phyloP scores from a whole-genome alignment of 352 stramenopile species.

The Phytopythium chamaehyphon region DNA sequence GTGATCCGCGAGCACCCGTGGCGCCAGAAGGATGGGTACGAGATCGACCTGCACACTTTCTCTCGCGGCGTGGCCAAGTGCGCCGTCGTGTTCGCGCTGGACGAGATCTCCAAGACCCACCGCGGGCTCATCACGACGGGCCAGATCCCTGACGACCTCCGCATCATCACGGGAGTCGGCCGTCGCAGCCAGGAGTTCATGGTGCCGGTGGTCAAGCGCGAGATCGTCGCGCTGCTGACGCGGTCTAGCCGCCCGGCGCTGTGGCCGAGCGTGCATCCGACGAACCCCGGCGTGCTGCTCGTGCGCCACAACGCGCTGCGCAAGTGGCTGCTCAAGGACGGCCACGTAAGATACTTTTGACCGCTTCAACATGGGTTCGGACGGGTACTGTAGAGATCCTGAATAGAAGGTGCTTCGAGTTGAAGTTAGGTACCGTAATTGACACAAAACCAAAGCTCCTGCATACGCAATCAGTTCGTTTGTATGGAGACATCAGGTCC shows the following conservation, averaged over 20 bases:
- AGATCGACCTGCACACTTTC: conserved; percentile 72
- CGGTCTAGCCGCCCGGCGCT: conserved; percentile 44
- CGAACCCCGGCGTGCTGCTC: conserved; percentile 54
- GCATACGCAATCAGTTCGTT: not conserved
- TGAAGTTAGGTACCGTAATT: not conserved
- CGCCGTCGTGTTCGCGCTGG: conserved; percentile 59
- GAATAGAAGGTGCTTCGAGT: too few species aligned
- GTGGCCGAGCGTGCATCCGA: conserved; percentile 46
- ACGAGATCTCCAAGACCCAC: conserved; percentile 30
- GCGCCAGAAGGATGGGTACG: conserved; percentile 50
- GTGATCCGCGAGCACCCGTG: conserved; percentile 41
- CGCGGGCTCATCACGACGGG: conserved; percentile 18
- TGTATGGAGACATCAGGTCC: not conserved
- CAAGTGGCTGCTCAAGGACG: conserved; percentile 52
- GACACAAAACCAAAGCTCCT: not conserved
- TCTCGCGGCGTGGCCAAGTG: conserved; percentile 62
- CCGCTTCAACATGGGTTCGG: too few species aligned
- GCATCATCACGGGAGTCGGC: conserved; percentile 71
- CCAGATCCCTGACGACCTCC: conserved; percentile 37
- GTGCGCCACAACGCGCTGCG: conserved; percentile 43
- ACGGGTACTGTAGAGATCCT: too few species aligned
- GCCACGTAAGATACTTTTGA: conserved; percentile 35
- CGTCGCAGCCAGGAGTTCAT: conserved; percentile 57
- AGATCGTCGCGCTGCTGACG: conserved; percentile 48
- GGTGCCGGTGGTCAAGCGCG: conserved; percentile 49